A percentile compares a stretch with the other conserved stretches of the same genome.
Conservation (phyloP, 352 stramenopile genomes). For the Globisporangium canariense region DNA sequence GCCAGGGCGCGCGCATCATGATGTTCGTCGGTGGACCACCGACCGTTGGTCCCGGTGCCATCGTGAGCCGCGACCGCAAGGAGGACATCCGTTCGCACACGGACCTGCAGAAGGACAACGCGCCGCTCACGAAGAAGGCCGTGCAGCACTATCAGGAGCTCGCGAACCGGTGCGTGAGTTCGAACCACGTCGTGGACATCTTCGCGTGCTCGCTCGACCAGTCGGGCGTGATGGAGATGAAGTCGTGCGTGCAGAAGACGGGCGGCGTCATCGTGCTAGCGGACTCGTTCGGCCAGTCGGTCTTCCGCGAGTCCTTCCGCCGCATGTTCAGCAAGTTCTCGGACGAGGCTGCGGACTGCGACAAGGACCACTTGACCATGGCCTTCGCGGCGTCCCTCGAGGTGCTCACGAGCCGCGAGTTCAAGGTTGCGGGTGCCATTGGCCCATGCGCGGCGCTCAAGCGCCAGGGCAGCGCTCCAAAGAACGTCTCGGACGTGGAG, state of each 20-base stretch:
- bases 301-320: slow-evolving; percentile 98
- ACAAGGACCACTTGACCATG: slow-evolving; percentile 96
- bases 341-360: slow-evolving; percentile 91
- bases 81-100: slow-evolving; percentile 97
- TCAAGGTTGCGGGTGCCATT: slow-evolving; percentile 98
- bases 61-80: slow-evolving; percentile 94
- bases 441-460: slow-evolving; percentile 95
- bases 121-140: slow-evolving; percentile 93
- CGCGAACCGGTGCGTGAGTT: slow-evolving; percentile 88
- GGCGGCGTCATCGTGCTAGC: slow-evolving; percentile 98
- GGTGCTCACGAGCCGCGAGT: slow-evolving; percentile 96
- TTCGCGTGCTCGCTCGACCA: slow-evolving; percentile 99
- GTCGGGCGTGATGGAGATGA: slow-evolving; percentile 98
- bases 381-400: slow-evolving; percentile 94
- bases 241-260: slow-evolving; percentile 96
- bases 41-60: slow-evolving; percentile 94
- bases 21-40: slow-evolving; percentile 97
- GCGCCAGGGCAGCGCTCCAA: slow-evolving; percentile 83
- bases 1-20: slow-evolving; percentile 96
- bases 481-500: slow-evolving; percentile 96
- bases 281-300: slow-evolving; percentile 97
- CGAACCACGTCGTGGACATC: slow-evolving; percentile 97
- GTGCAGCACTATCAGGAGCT: slow-evolving; percentile 95
- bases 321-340: slow-evolving; percentile 97
- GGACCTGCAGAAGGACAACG: slow-evolving; percentile 94